phyloP scores from a whole-genome alignment of 1,284 basidiomycete species.

The Coniophora puteana region DNA sequence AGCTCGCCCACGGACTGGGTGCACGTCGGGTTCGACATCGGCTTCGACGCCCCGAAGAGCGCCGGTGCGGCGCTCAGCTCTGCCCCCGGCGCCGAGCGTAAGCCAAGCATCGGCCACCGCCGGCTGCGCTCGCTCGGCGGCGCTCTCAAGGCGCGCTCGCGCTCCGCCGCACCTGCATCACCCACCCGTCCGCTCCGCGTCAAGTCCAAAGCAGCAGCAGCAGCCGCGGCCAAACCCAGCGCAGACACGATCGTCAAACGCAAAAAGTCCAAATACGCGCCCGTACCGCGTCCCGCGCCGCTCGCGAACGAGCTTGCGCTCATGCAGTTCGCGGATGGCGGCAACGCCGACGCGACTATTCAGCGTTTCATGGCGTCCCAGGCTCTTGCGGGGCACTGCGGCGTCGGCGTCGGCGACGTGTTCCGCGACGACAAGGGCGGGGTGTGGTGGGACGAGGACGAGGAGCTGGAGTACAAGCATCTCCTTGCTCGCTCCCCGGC shows the following conservation, averaged over 20 bases:
- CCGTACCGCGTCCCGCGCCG: slow-evolving; percentile 34
- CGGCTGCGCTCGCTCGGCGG: slow-evolving; percentile 45
- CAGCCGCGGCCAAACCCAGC: slow-evolving; percentile 30
- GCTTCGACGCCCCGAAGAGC: too few relatives aligned
- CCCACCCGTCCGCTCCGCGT: slow-evolving; percentile 17
- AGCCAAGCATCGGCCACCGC: slow-evolving; percentile 22
- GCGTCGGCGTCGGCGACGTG: slow-evolving; percentile 41
- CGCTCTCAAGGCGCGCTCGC: slow-evolving; percentile 36
- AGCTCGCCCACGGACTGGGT: slow-evolving; percentile 4
- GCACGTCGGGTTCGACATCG: too few relatives aligned
- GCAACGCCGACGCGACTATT: slow-evolving; percentile 53
- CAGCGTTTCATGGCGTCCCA: slow-evolving; percentile 52
- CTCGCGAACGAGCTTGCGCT: slow-evolving; percentile 61
- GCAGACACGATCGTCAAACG: slow-evolving; percentile 38
- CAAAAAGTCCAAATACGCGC: slow-evolving; percentile 43
- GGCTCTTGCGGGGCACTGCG: slow-evolving; percentile 35
- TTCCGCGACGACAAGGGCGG: slow-evolving; percentile 57
- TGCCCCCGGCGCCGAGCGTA: slow-evolving; percentile 11
- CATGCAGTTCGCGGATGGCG: slow-evolving; percentile 65
- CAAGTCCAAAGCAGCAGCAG: slow-evolving; percentile 13
- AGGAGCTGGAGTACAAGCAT: slow-evolving; percentile 62
- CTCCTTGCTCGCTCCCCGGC: slow-evolving; percentile 39
- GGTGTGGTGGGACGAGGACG: slow-evolving; percentile 69
- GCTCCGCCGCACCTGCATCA: slow-evolving; percentile 22
- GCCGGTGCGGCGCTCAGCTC: slow-evolving; percentile 14